Evolutionary conservation across 148 eudicot species (phyloP).

Genomic region (Silene latifolia): DNA sequence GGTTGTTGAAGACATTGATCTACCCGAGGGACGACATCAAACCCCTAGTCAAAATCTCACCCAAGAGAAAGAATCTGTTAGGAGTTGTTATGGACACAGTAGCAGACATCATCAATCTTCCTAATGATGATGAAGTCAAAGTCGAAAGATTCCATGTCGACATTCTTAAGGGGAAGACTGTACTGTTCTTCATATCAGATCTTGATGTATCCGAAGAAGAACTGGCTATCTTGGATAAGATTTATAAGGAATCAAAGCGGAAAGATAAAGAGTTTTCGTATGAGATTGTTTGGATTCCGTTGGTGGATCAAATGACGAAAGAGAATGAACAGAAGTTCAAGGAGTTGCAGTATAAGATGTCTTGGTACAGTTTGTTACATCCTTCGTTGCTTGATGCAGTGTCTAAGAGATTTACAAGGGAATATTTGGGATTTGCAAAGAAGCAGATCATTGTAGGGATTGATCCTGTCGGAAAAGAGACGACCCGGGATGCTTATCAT

Average conservation of each 20-base stretch:
- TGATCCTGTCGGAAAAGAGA: conserved; percentile 73
- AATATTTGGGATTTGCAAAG: conserved; percentile 60
- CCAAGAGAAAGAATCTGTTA: not conserved
- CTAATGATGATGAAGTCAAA: not conserved
- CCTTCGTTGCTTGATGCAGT: conserved; percentile 68
- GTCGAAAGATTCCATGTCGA: conserved; percentile 2
- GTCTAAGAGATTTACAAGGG: conserved; percentile 56
- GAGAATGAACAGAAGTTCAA: conserved; percentile 35
- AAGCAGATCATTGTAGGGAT: conserved; percentile 59
- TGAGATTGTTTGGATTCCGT: conserved; percentile 80
- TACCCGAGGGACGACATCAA: conserved; percentile 10
- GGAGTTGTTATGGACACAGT: not conserved
- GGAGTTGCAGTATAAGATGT: conserved; percentile 50
- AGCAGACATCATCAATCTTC: not conserved
- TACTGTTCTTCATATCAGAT: conserved; percentile 19
- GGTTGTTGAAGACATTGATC: conserved; percentile 5
- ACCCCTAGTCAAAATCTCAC: conserved; percentile 10
- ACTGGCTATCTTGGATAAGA: conserved; percentile 6
- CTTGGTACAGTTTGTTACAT: conserved; percentile 64
- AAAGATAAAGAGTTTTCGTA: conserved; percentile 17
- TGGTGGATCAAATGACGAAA: conserved; percentile 48
- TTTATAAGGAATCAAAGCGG: conserved; percentile 11
- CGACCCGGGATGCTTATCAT: conserved; percentile 43
- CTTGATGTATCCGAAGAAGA: conserved; percentile 19
- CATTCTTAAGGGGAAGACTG: conserved; percentile 15